Conservation (phyloP, 805 yeast species). For the Metschnikowia lunata region DNA sequence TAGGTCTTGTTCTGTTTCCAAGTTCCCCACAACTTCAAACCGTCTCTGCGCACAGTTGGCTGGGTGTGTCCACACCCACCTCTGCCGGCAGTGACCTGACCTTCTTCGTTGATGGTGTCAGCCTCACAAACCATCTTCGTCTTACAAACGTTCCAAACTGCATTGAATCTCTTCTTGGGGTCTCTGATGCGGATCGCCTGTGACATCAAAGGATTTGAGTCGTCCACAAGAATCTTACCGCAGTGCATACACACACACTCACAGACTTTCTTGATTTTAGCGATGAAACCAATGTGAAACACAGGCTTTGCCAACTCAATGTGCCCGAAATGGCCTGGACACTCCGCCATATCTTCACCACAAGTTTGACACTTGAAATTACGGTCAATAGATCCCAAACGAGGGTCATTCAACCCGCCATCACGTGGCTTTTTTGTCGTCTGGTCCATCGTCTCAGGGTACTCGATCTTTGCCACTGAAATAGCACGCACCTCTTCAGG, state of each 20-base stretch:
- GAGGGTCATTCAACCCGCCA: slow-evolving; percentile 96
- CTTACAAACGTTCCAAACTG: slow-evolving; percentile 91
- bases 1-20: slow-evolving; percentile 86
- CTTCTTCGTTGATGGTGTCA: slow-evolving; percentile 62
- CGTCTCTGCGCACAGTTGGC: slow-evolving; percentile 94
- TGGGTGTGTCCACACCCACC: slow-evolving; percentile 99
- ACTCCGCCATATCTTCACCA: slow-evolving; percentile 98
- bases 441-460: slow-evolving; percentile 99
- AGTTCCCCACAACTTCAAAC: slow-evolving; percentile 94
- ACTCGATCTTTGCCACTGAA: slow-evolving; percentile 95
- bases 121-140: slow-evolving; percentile 95
- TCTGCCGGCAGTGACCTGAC: slow-evolving; percentile 52
- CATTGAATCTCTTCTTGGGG: slow-evolving; percentile 93
- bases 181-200: slow-evolving; percentile 86
- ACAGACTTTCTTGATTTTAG: slow-evolving; percentile 90
- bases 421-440: slow-evolving; percentile 91
- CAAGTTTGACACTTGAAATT: slow-evolving; percentile 98
- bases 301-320: slow-evolving; percentile 98
- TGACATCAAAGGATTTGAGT: slow-evolving; percentile 73
- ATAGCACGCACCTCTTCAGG: slow-evolving; percentile 96
- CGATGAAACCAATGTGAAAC: slow-evolving; percentile 94
- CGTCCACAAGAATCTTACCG: slow-evolving; percentile 90
- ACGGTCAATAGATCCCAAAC: slow-evolving; percentile 95
- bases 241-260: slow-evolving; percentile 99
- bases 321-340: slow-evolving; percentile 99